Base-by-base conservation (phyloP, 2,329 filamentous ascomycete species). In the Alternaria sp. region DNA sequence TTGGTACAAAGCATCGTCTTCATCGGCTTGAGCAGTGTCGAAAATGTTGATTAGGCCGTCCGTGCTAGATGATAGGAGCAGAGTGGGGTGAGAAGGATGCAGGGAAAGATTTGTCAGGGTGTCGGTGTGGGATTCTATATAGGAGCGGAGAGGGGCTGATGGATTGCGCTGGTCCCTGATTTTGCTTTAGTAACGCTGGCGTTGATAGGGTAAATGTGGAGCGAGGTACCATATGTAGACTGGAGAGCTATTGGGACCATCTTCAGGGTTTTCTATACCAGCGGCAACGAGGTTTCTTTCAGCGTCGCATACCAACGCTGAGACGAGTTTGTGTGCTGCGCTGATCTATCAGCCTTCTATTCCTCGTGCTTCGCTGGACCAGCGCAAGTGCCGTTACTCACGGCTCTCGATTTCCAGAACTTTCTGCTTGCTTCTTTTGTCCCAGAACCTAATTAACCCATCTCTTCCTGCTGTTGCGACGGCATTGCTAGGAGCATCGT, bases 1-100 rank as follows among this genome's bases (percentile, higher is more conserved):
- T 77, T 92, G 90, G 58, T 90, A 81, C 21, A 93, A 80, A 1
- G 91, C 88, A 45, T 94, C 91, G 71, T 94, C 91, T 77, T 94
- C 91, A 57, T 91, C 83, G 7, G 64, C 63, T 45, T 77, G 70
- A 46, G 83, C 82, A 17, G 86, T 89, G 78, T 95, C 88, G 77
- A 90, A 91, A 44, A 94, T 81, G 71, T 90, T 93, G 68, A 94
- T 84, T 1, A 94, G 84, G 6, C 90, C 90, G 76, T 95, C 91
- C 13, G 90, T 94, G 36, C 90, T 92, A 41, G 90, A 90, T 1
- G 90, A 92, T 10, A 94, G 82, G 5, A 94, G 83, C 14, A 90
- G 80, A 42, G 84, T 82, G 0, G 85, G 82, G 48, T 85, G 80
- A 3, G 77, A 79, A 0, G 88, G 87, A 74, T 91, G 88, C 68